phyloP scores from a whole-genome alignment of 331 rosid genomes.

The Malus hybrid region DNA sequence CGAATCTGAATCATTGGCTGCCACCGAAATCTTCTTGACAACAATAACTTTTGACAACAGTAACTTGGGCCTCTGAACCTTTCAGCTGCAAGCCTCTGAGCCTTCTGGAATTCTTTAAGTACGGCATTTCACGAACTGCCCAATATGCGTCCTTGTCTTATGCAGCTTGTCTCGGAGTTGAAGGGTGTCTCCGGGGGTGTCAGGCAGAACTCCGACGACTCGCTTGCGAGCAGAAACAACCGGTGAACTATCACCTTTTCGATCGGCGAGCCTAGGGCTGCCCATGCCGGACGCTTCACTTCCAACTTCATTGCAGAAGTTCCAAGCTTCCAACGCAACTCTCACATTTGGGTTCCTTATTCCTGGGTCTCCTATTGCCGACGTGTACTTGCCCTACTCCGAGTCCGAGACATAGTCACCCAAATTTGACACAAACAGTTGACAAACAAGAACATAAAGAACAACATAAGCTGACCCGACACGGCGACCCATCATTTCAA shows the following conservation, averaged over 20 bases:
- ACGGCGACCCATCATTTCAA: conserved; percentile 7
- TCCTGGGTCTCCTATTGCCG: conserved; percentile 48
- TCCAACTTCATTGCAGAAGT: conserved; percentile 56
- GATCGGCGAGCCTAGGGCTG: conserved; percentile 52
- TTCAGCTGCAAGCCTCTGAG: too few species aligned
- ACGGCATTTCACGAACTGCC: too few species aligned
- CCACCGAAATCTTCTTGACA: too few species aligned
- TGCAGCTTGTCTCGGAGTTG: too few species aligned
- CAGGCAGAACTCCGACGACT: too few species aligned
- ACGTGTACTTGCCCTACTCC: conserved; percentile 17
- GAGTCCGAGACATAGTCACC: background rate
- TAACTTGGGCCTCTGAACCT: too few species aligned
- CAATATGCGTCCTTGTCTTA: too few species aligned
- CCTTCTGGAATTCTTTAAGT: too few species aligned
- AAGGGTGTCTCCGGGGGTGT: too few species aligned
- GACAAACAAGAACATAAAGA: conserved; percentile 10
- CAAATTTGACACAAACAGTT: background rate
- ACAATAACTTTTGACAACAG: too few species aligned
- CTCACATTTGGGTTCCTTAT: conserved; percentile 37
- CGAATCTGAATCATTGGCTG: conserved; percentile 31
- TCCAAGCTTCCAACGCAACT: conserved; percentile 62
- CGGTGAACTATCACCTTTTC: too few species aligned
- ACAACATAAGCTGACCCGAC: background rate
- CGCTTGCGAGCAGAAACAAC: too few species aligned
- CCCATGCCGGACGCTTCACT: conserved; percentile 48